phyloP scores from a whole-genome alignment of 2,329 filamentous ascomycete genomes.

The Coleophoma eucalyptorum region DNA sequence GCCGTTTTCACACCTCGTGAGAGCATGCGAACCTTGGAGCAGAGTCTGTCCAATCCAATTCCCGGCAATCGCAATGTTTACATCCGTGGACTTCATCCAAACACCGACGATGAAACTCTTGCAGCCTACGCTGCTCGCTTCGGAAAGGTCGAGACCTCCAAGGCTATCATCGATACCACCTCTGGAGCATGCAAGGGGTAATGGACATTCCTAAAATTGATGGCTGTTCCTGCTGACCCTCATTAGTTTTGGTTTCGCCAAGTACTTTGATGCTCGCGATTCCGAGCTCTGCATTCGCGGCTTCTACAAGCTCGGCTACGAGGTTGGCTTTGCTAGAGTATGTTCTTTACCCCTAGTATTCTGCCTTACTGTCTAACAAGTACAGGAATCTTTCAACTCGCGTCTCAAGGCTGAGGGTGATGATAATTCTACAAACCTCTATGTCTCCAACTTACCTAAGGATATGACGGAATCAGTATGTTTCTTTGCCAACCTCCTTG shows the following conservation, averaged over 20 bases:
- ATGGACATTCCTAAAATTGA: constrained; percentile 20
- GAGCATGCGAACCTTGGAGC: constrained; percentile 84
- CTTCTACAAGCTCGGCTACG: constrained; percentile 91
- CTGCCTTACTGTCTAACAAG: constrained; percentile 11
- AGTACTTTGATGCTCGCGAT: constrained; percentile 82
- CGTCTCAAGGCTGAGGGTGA: constrained; percentile 96
- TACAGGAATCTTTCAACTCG: constrained; percentile 93
- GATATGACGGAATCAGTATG: constrained; percentile 84
- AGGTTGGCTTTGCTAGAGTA: constrained; percentile 94
- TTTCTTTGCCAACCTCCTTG: constrained; percentile 10
- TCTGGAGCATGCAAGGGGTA: constrained; percentile 96
- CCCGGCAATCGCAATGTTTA: constrained; percentile 96
- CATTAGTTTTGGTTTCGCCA: constrained; percentile 89
- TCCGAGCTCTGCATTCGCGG: constrained; percentile 96
- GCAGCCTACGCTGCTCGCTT: constrained; percentile 81
- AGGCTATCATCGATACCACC: constrained; percentile 95
- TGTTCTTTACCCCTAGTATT: constrained; percentile 22
- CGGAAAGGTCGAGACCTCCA: constrained; percentile 91
- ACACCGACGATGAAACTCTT: constrained; percentile 89
- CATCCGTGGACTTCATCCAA: constrained; percentile 91
- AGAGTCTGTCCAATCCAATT: constrained; percentile 89
- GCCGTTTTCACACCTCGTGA: constrained; percentile 83
- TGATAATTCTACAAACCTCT: constrained; percentile 86
- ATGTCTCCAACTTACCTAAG: constrained; percentile 95
- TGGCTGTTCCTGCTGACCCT: neutral